Evolutionary conservation across 805 yeast genomes (phyloP).

Genomic region (Nakazawaea anatomiae): DNA sequence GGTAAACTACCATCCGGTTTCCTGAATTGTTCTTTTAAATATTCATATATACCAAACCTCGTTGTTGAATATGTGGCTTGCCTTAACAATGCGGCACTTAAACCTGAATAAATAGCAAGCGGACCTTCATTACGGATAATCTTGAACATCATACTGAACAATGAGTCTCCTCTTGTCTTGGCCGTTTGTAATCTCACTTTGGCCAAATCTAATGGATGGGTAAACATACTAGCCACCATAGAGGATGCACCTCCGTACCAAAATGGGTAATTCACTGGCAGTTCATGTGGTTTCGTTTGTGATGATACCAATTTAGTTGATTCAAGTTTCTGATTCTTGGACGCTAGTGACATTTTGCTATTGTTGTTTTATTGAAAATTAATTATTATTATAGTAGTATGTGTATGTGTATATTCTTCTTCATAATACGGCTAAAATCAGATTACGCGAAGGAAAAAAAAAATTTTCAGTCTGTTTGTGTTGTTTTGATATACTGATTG

Average conservation of each 20-base stretch:
- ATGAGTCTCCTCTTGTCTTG: slow-evolving; percentile 53
- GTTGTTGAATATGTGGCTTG: slow-evolving; percentile 88
- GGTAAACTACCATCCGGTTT: slow-evolving; percentile 39
- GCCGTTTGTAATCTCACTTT: slow-evolving; percentile 86
- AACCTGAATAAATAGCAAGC: slow-evolving; percentile 72
- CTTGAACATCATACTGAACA: slow-evolving; percentile 53
- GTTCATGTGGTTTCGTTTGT: background rate
- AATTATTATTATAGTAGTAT: too few relatives aligned
- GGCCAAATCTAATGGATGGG: slow-evolving; percentile 84
- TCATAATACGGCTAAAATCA: too few relatives aligned
- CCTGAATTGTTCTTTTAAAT: slow-evolving; percentile 51
- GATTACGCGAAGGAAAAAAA: too few relatives aligned
- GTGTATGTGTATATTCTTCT: too few relatives aligned
- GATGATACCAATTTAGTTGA: too few relatives aligned
- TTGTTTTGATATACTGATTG: too few relatives aligned
- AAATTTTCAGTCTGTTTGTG: too few relatives aligned
- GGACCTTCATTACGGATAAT: slow-evolving; percentile 61
- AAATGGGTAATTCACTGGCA: slow-evolving; percentile 32
- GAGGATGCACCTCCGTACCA: slow-evolving; percentile 72
- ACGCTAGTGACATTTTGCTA: background rate
- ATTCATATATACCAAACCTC: slow-evolving; percentile 82
- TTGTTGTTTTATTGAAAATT: too few relatives aligned
- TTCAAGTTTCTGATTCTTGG: background rate
- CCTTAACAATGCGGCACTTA: slow-evolving; percentile 74
- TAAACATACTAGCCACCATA: slow-evolving; percentile 57